A percentile compares a stretch with the other conserved stretches of the same genome.
Conservation (phyloP, 345 rosid species). For the Arabis hirsuta region DNA sequence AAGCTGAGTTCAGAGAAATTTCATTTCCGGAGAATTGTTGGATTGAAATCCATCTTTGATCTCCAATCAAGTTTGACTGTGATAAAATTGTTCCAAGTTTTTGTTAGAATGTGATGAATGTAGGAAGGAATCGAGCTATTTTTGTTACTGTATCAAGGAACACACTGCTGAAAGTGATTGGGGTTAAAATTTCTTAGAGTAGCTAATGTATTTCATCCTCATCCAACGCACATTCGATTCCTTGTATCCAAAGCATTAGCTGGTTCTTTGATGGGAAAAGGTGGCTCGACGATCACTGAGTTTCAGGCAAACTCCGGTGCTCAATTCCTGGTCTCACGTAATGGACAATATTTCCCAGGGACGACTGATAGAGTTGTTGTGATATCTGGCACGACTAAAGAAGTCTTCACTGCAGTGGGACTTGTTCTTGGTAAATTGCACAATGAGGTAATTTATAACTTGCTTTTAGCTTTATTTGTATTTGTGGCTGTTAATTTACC, state of each 20-base stretch:
- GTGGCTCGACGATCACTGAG: slow-evolving; percentile 2
- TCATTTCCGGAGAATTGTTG: background rate
- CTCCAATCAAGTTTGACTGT: too few relatives aligned
- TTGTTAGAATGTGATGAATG: background rate
- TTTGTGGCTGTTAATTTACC: background rate
- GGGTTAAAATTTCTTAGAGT: too few relatives aligned
- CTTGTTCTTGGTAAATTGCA: background rate
- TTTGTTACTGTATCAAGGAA: too few relatives aligned
- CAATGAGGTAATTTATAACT: background rate
- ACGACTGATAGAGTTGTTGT: background rate
- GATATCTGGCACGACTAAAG: background rate
- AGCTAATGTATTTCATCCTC: background rate
- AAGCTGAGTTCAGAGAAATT: too few relatives aligned
- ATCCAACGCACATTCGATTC: slow-evolving; percentile 1
- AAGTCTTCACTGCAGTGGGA: background rate
- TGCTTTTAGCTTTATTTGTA: background rate
- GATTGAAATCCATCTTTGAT: background rate
- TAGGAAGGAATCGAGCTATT: background rate
- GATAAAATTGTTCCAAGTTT: background rate
- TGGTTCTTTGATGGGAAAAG: slow-evolving; percentile 8
- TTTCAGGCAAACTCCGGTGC: slow-evolving; percentile 7
- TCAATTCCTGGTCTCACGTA: background rate
- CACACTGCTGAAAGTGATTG: too few relatives aligned
- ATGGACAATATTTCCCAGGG: background rate
- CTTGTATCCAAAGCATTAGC: background rate